Conservation (phyloP, 805 yeast genomes). For the Metschnikowia koreensis region DNA sequence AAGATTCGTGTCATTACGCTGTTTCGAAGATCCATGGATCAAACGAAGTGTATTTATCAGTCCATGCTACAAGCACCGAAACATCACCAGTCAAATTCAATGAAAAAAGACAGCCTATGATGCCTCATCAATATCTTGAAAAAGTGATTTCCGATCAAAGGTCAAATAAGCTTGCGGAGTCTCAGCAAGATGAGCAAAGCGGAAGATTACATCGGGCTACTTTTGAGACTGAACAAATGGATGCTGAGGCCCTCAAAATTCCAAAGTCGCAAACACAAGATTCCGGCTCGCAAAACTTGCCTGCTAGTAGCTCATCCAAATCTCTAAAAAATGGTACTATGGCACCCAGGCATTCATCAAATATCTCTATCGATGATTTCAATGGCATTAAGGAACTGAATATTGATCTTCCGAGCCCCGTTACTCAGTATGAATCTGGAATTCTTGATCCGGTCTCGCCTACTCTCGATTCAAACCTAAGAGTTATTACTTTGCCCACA, state of each 20-base stretch:
- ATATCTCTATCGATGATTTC: not conserved
- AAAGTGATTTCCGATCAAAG: conserved; percentile 16
- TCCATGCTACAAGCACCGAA: conserved; percentile 33
- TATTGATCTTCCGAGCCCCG: not conserved
- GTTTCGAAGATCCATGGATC: conserved; percentile 18
- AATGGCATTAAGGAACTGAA: not conserved
- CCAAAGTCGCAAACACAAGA: not conserved
- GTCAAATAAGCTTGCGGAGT: not conserved
- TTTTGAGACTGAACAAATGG: not conserved
- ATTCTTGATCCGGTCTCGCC: conserved; percentile 14
- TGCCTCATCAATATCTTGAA: conserved; percentile 38
- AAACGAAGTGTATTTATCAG: conserved; percentile 28
- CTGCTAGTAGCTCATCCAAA: not conserved
- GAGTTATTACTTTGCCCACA: conserved; percentile 22
- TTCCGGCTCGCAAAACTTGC: not conserved
- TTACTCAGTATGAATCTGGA: not conserved
- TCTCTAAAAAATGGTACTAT: not conserved
- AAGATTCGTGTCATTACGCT: conserved; percentile 36
- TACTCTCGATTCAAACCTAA: conserved; percentile 17
- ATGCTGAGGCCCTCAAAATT: not conserved
- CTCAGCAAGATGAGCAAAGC: not conserved
- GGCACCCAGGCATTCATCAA: not conserved
- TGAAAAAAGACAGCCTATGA: conserved; percentile 30
- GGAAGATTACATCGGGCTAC: not conserved
- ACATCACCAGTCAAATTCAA: conserved; percentile 33